A percentile compares a stretch with the other conserved stretches of the same genome.
Conservation (phyloP, 306 rosid species). For the Prunus campanulata region DNA sequence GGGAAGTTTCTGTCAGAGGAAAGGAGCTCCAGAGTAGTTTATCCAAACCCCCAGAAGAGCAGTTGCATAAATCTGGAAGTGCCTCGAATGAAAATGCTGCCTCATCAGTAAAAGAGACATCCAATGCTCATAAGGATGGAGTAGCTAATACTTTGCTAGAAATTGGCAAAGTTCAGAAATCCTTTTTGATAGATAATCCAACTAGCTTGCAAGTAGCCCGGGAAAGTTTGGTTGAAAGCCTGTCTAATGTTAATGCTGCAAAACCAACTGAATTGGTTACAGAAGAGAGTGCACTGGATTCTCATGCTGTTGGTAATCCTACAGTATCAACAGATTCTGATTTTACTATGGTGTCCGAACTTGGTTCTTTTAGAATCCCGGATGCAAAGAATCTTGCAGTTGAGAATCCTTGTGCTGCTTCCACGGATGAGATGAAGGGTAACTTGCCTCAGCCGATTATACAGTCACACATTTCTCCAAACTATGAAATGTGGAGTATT, state of each 20-base stretch:
- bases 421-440: slow-evolving; percentile 28
- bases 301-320: slow-evolving; percentile 10
- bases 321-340: slow-evolving; percentile 26
- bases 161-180: slow-evolving; percentile 23
- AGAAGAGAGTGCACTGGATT: slow-evolving; percentile 16
- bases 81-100: slow-evolving; percentile 12
- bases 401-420: slow-evolving; percentile 34
- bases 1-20: slow-evolving; percentile 32
- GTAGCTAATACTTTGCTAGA: slow-evolving; percentile 14
- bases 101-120: slow-evolving; percentile 26
- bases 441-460: slow-evolving; percentile 20
- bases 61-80: slow-evolving; percentile 17
- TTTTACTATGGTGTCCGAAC: slow-evolving; percentile 16
- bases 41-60: slow-evolving; percentile 21
- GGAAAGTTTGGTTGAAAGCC: slow-evolving; percentile 30
- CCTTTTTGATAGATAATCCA: slow-evolving; percentile 31
- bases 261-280: slow-evolving; percentile 18
- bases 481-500: slow-evolving; percentile 23
- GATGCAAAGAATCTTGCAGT: slow-evolving; percentile 29
- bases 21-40: slow-evolving; percentile 18
- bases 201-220: slow-evolving; percentile 19
- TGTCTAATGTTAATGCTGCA: slow-evolving; percentile 3
- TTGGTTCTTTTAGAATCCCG: slow-evolving; percentile 23
- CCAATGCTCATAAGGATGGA: slow-evolving; percentile 28
- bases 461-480: slow-evolving; percentile 31